phyloP scores from a whole-genome alignment of 805 yeast species.

The Cyberlindnera maritima region DNA sequence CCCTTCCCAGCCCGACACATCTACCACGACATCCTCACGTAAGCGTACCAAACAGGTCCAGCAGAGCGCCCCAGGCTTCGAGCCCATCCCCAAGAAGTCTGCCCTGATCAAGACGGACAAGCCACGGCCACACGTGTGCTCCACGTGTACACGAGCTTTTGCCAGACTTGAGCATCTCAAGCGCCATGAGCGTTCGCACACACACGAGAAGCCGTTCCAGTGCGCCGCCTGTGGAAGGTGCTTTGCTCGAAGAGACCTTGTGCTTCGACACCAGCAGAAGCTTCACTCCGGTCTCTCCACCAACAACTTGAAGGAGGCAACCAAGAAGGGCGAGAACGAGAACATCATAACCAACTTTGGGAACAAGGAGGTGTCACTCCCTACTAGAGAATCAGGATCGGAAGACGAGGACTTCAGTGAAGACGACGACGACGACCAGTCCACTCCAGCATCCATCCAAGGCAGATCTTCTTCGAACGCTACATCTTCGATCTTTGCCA shows the following conservation, averaged over 20 bases:
- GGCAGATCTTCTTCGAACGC: constrained; percentile 7
- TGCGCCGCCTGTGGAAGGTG: constrained; percentile 96
- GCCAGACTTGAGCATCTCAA: constrained; percentile 93
- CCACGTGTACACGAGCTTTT: constrained; percentile 91
- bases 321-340: constrained; percentile 30
- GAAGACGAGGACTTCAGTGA: constrained; percentile 9
- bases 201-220: constrained; percentile 93
- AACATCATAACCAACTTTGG: constrained; percentile 37
- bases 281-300: constrained; percentile 59
- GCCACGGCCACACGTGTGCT: constrained; percentile 90
- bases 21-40: not conserved
- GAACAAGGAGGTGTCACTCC: constrained; percentile 37
- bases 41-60: constrained; percentile 25
- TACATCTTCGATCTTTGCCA: constrained; percentile 4
- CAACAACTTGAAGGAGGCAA: constrained; percentile 37
- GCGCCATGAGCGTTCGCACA: constrained; percentile 91
- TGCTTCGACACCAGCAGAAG: constrained; percentile 92
- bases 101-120: constrained; percentile 84
- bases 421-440: constrained; percentile 6
- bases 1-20: constrained; percentile 2
- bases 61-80: constrained; percentile 32
- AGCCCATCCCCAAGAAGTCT: constrained; percentile 85
- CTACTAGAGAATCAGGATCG: constrained; percentile 26
- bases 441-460: not conserved
- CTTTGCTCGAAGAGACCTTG: constrained; percentile 86